These are phyloP conservation scores for Penicillium frequentans DNA, from an alignment of 2,329 filamentous ascomycete species.

Conservation along the genomic window DNA sequence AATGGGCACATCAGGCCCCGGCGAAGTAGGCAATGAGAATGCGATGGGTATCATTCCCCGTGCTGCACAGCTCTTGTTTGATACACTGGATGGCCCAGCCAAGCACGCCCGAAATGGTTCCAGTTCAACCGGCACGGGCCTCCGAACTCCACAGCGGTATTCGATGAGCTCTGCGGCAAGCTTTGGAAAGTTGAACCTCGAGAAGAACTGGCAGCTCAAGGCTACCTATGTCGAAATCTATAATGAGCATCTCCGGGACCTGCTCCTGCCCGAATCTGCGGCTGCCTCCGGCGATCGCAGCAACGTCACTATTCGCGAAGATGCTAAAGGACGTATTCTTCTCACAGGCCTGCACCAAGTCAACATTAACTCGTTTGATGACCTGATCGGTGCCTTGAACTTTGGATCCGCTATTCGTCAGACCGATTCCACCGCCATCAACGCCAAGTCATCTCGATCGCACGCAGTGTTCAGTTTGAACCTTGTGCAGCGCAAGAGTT, in stretches of 20 bases:
- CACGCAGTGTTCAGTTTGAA: slow-evolving; percentile 97
- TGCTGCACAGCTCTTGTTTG: slow-evolving; percentile 82
- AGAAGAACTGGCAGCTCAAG: slow-evolving; percentile 86
- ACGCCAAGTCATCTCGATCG: slow-evolving; percentile 94
- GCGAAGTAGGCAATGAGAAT: slow-evolving; percentile 68
- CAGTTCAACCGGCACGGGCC: slow-evolving; percentile 75
- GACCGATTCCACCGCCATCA: slow-evolving; percentile 95
- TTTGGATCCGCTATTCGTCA: slow-evolving; percentile 93
- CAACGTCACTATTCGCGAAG: slow-evolving; percentile 88
- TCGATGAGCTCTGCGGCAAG: slow-evolving; percentile 59
- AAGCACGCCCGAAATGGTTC: slow-evolving; percentile 63
- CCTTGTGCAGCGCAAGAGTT: slow-evolving; percentile 71
- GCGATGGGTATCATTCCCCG: slow-evolving; percentile 91
- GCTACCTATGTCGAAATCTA: slow-evolving; percentile 96
- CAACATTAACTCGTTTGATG: slow-evolving; percentile 86
- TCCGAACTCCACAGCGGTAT: slow-evolving; percentile 78
- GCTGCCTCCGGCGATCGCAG: slow-evolving; percentile 69
- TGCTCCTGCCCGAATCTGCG: slow-evolving; percentile 75
- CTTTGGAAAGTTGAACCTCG: slow-evolving; percentile 47
- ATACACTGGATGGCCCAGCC: slow-evolving; percentile 68
- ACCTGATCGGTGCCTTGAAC: slow-evolving; percentile 83
- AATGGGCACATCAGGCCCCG: slow-evolving; percentile 91
- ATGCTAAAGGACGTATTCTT: slow-evolving; percentile 90
- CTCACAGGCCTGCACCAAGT: slow-evolving; percentile 87
- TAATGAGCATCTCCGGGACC: slow-evolving; percentile 91